Conservation (phyloP, 1,284 basidiomycete species). For the Volvariella volvacea region DNA sequence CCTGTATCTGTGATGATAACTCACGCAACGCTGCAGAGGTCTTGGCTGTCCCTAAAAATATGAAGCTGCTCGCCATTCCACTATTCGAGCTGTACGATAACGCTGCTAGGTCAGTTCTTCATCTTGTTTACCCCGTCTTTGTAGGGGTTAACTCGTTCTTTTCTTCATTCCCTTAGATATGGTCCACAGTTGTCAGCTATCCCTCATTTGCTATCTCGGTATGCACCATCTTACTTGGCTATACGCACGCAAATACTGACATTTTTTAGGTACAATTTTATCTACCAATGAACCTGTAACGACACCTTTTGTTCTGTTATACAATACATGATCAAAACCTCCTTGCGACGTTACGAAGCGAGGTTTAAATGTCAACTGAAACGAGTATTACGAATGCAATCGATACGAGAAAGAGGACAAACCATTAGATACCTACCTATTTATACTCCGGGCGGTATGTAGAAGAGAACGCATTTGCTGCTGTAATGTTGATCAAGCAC, state of each 20-base stretch:
- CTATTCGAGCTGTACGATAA: conserved; percentile 98
- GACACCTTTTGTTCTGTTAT: too few relatives aligned
- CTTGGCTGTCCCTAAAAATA: conserved; percentile 94
- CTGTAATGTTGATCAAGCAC: background rate
- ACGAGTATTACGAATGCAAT: background rate
- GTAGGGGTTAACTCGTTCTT: background rate
- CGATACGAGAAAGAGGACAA: background rate
- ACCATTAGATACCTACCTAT: background rate
- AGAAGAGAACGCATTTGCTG: background rate
- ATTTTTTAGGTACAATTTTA: conserved; percentile 46
- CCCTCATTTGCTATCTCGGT: conserved; percentile 90
- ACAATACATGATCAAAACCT: too few relatives aligned
- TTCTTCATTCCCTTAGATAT: conserved; percentile 43
- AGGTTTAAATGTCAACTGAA: too few relatives aligned
- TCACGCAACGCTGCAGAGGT: conserved; percentile 55
- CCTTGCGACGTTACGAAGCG: too few relatives aligned
- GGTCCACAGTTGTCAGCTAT: conserved; percentile 93
- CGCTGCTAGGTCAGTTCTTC: conserved; percentile 44
- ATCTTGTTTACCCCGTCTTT: background rate
- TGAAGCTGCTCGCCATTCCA: conserved; percentile 95
- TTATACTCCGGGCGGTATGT: background rate
- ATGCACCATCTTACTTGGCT: conserved; percentile 16
- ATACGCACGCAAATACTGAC: background rate
- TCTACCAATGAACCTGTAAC: conserved; percentile 50
- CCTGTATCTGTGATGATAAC: background rate